Evolutionary conservation across 768 basidiomycete genomes (phyloP).

Genomic region (Pleurotus giganteus): DNA sequence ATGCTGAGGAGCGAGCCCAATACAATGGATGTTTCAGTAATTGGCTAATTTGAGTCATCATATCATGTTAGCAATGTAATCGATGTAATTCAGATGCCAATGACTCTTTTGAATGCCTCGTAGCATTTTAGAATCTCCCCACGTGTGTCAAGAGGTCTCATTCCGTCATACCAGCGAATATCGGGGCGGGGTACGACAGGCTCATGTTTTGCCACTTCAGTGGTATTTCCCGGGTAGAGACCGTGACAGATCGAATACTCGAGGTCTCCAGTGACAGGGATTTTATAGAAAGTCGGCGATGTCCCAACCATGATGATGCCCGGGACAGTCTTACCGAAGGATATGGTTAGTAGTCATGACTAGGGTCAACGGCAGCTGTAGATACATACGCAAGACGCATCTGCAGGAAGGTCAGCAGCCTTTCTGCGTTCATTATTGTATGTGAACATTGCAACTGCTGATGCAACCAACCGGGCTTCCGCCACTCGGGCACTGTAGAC

Average conservation of each 20-base stretch:
- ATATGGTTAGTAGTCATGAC: too few species aligned
- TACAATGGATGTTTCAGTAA: too few species aligned
- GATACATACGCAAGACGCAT: not conserved
- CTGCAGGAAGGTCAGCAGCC: too few species aligned
- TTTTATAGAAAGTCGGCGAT: conserved; percentile 8
- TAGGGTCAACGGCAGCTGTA: not conserved
- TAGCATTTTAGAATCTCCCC: conserved; percentile 9
- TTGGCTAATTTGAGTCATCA: too few species aligned
- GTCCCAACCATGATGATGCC: conserved; percentile 12
- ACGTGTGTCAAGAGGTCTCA: conserved; percentile 6
- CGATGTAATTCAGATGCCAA: too few species aligned
- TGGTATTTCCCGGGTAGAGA: conserved; percentile 7
- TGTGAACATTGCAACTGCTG: conserved; percentile 20
- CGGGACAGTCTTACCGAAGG: conserved; percentile 11
- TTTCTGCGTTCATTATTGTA: too few species aligned
- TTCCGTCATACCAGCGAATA: conserved; percentile 6
- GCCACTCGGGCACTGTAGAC: too few species aligned
- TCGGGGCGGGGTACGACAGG: not conserved
- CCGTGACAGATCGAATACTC: conserved; percentile 5
- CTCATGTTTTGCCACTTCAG: conserved; percentile 8
- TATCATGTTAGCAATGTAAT: too few species aligned
- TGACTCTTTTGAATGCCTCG: conserved; percentile 12
- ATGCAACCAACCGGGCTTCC: conserved; percentile 17
- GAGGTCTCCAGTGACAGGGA: conserved; percentile 8
- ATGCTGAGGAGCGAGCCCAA: too few species aligned